A percentile compares a stretch with the other conserved stretches of the same genome.
phyloP scores from a whole-genome alignment of 371 early-diverging fungal genomes.

The Mortierella polycephala region DNA sequence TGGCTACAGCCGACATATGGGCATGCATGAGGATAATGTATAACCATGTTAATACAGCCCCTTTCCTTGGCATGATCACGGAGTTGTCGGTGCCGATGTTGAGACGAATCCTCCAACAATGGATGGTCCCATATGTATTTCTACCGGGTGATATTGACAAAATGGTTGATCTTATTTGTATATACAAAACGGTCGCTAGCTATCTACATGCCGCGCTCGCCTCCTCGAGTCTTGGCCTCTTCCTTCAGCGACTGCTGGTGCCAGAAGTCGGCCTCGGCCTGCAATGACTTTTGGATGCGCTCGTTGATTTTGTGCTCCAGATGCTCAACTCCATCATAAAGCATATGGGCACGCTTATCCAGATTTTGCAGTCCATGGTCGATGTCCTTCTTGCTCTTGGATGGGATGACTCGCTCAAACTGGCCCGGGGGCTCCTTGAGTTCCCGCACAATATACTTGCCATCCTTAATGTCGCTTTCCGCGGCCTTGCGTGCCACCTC shows the following conservation, averaged over 20 bases:
- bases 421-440: neutral
- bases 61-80: too few relatives aligned
- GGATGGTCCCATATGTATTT: too few relatives aligned
- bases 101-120: too few relatives aligned
- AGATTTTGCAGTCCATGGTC: constrained; percentile 36
- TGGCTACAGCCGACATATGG: neutral
- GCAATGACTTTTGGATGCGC: constrained; percentile 30
- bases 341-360: constrained; percentile 43
- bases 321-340: constrained; percentile 47
- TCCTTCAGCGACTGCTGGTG: constrained; percentile 49
- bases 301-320: constrained; percentile 37
- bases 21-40: too few relatives aligned
- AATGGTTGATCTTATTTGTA: too few relatives aligned
- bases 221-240: constrained; percentile 30
- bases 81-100: too few relatives aligned
- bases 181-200: neutral
- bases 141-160: too few relatives aligned
- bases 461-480: constrained; percentile 20
- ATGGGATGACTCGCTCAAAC: constrained; percentile 21
- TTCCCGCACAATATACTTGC: constrained; percentile 22
- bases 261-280: constrained; percentile 52
- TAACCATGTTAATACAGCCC: too few relatives aligned
- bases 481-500: constrained; percentile 33
- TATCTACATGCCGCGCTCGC: constrained; percentile 43
- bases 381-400: constrained; percentile 13